These are phyloP conservation scores for Didymellaceae sp. DNA, from an alignment of 2,329 filamentous ascomycete species.

Conservation along the genomic window DNA sequence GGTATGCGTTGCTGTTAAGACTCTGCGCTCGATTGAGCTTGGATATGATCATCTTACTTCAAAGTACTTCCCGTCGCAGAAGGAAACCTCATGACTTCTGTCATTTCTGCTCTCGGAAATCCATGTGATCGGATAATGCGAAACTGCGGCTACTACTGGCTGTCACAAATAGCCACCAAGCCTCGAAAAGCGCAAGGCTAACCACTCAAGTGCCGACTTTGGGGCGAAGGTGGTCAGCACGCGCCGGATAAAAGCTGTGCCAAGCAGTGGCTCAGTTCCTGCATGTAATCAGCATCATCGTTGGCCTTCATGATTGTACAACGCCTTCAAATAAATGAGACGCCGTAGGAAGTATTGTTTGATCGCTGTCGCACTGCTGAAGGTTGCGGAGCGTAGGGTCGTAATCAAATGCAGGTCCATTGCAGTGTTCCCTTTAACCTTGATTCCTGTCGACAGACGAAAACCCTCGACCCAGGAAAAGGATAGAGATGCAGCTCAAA, in stretches of 20 bases:
- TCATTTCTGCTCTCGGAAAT: neutral
- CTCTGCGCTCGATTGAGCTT: no score
- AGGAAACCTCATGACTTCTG: neutral
- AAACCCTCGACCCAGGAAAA: no score
- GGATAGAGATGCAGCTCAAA: no score
- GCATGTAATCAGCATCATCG: constrained; percentile 9
- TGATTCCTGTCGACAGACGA: neutral
- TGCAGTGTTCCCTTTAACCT: neutral
- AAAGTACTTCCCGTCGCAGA: neutral
- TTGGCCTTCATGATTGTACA: neutral
- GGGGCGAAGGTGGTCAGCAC: constrained; percentile 14
- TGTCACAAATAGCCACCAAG: constrained; percentile 9
- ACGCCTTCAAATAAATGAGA: neutral
- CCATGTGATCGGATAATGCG: neutral
- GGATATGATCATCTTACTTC: no score
- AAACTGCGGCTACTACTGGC: neutral
- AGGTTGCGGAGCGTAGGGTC: neutral
- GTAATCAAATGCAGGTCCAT: neutral
- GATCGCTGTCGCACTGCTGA: neutral
- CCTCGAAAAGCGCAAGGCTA: neutral
- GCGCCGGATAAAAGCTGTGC: constrained; percentile 6
- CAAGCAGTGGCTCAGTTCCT: constrained; percentile 8
- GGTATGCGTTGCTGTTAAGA: no score
- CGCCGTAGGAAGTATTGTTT: neutral
- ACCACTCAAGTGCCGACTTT: neutral